These are phyloP conservation scores for Neovahlkampfia damariscottae DNA, from an alignment of 78 protist species.

Conservation along the genomic window DNA sequence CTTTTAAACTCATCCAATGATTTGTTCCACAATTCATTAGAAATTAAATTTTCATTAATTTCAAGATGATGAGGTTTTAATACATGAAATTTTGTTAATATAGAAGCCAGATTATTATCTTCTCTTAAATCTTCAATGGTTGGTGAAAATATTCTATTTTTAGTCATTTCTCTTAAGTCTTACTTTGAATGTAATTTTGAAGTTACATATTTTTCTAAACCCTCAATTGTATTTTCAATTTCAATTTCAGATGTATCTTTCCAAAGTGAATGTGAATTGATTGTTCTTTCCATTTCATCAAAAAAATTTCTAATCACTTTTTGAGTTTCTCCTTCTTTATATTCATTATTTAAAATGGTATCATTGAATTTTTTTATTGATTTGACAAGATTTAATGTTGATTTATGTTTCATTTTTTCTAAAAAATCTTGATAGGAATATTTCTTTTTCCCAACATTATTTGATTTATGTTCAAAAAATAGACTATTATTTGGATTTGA, in stretches of 20 bases:
- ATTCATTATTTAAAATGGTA: background rate
- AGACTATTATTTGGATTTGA: background rate
- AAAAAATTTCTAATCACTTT: background rate
- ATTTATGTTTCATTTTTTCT: background rate
- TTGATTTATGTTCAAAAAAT: background rate
- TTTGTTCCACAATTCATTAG: background rate
- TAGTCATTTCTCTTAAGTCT: background rate
- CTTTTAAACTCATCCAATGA: background rate
- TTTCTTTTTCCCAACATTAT: background rate
- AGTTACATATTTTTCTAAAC: conserved; percentile 13
- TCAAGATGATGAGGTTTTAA: conserved; percentile 12
- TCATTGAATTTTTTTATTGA: background rate
- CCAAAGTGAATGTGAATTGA: background rate
- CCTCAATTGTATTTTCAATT: conserved; percentile 8
- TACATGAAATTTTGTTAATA: background rate
- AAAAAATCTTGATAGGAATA: background rate
- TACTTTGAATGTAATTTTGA: background rate
- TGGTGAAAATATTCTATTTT: background rate
- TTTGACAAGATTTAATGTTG: background rate
- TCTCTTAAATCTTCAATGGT: conserved; percentile 2
- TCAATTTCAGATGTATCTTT: background rate
- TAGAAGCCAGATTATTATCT: background rate
- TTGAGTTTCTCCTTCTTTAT: background rate
- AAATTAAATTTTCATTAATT: background rate
- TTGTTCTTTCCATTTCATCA: background rate